Evolutionary conservation across 2,329 filamentous ascomycete species (phyloP), one percentile per base, ranked within the genome.

Genomic region (Fusarium beomiforme): DNA sequence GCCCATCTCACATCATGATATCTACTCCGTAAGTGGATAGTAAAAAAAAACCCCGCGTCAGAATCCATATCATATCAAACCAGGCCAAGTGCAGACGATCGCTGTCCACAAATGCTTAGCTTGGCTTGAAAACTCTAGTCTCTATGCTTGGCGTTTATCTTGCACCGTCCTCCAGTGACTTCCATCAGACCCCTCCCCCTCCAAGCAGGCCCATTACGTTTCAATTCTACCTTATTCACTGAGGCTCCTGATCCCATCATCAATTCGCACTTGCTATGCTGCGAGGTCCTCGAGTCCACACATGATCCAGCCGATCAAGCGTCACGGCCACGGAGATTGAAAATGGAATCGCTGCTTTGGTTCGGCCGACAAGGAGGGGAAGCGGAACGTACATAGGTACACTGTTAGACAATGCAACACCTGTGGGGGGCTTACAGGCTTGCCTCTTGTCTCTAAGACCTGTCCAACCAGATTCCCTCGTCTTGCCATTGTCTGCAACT

Each of bases 131-230:
- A 71, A 51, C 44, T 47, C 65, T 63, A 62, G 64, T 53, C 49
- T 56, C 42, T 54, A 23, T 47, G 60, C 57, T 59, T 61, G 59
- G 69, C 64, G 69, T 72, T 51, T 66, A 61, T 72, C 65, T 58
- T 61, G 43, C 56, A 65, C 58, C 41, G 59, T 59, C 51, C 39
- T 42, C 64, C 44, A 64, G 51, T 59, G 23, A 57, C 44, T 26
- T 33, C 39, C 53, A 47, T 47, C 41, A 29, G 59, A 55, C 69
- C 64, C 55, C 69, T 69, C 64, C 50, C 53, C 54, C 55, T 50
- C 39, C 42, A 66, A 59, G 53, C 51, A 64, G 66, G 57, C 67
- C 66, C 64, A 68, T 75, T 73, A 71, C 73, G 69, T 75, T 70
- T 54, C 61, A 43, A 37, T 67, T 63, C 59, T 54, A 53, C 44